Base-by-base conservation (phyloP, 192 early-diverging fungal species). In the Coemansia sp. region DNA sequence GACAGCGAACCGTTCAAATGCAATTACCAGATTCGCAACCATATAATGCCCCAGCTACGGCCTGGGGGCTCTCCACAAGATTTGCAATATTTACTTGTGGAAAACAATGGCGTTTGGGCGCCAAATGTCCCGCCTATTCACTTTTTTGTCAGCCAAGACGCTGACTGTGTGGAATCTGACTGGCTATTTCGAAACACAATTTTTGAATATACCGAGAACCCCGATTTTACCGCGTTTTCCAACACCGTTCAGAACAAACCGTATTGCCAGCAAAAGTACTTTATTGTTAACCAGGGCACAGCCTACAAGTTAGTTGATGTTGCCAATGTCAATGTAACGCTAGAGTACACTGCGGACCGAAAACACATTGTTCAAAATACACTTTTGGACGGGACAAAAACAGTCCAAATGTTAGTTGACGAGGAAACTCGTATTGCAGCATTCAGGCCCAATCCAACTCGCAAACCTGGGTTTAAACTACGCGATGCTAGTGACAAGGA, bases 11-110 rank as follows among this genome's bases (percentile, higher is more conserved):
- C 56, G 28, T 21, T 58, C 5, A 58, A 58, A 37, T 58, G 56
- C 37, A 11, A 23, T 24, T 58, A 58, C 23, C 56, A 58, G 40
- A 28, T 36, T n/a, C 56, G 56, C 56, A 58, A 58, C 38, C 34
- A n/a, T 2, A 18, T 58, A 3, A 58, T 58, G 56, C 0, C 0
- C 7, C 17, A 58, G 40, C n/a, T 9, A 5, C 8, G 10, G 10
- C 15, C 18, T 21, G 34, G 21, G 9, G 17, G 20, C 10, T 6
- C 38, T 37, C 28, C n/a, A 20, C 4, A 3, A 5, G 34, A 15
- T 37, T 37, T 11, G 18, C 40, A 23, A 42, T 24, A 15, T 20
- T 12, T 6, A 44, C 10, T n/a, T 6, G 28, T 7, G 28, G 28
- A 42, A 42, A 42, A 15, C 15, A n/a, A 58, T n/a, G 56, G 56